Percentiles rank a stretch among this genome's conserved stretches.
phyloP scores from a whole-genome alignment of 108 stramenopile species.

The Cyclostephanos invisitatus region DNA sequence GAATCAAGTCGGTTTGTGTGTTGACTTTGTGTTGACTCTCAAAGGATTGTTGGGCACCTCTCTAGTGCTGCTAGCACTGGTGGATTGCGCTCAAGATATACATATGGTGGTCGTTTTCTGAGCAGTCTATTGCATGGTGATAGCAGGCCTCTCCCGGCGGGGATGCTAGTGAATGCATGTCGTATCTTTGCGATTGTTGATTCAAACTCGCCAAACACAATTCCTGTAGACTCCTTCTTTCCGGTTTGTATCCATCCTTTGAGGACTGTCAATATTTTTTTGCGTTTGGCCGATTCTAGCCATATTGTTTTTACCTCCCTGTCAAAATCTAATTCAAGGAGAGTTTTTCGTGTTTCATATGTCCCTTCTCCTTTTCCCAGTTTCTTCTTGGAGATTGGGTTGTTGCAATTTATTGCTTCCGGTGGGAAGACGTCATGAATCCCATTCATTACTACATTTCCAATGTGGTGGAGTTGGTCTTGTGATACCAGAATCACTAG shows the following conservation, averaged over 20 bases:
- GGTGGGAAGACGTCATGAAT: conserved; percentile 41
- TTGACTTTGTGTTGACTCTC: neutral
- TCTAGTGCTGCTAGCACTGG: neutral
- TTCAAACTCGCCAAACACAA: conserved; percentile 16
- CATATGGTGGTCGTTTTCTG: neutral
- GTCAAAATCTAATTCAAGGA: conserved; percentile 36
- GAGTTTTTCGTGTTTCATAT: neutral
- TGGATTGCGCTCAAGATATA: conserved; percentile 10
- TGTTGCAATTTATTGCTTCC: neutral
- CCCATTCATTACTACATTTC: conserved; percentile 8
- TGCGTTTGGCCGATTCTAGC: conserved; percentile 2
- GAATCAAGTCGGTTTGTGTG: neutral
- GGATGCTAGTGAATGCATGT: conserved; percentile 21
- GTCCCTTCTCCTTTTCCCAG: conserved; percentile 33
- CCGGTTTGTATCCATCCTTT: conserved; percentile 6
- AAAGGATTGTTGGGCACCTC: neutral
- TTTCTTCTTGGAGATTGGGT: conserved; percentile 55
- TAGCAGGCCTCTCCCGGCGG: conserved; percentile 5
- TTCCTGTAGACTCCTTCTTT: neutral
- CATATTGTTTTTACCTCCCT: conserved; percentile 17
- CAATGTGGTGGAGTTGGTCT: conserved; percentile 15
- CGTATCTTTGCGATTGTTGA: neutral
- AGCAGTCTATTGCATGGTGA: conserved; percentile 9
- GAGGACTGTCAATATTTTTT: neutral
- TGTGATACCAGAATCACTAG: conserved; percentile 14